phyloP scores from a whole-genome alignment of 2,329 filamentous ascomycete genomes.

The Sarocladiaceae sp. region DNA sequence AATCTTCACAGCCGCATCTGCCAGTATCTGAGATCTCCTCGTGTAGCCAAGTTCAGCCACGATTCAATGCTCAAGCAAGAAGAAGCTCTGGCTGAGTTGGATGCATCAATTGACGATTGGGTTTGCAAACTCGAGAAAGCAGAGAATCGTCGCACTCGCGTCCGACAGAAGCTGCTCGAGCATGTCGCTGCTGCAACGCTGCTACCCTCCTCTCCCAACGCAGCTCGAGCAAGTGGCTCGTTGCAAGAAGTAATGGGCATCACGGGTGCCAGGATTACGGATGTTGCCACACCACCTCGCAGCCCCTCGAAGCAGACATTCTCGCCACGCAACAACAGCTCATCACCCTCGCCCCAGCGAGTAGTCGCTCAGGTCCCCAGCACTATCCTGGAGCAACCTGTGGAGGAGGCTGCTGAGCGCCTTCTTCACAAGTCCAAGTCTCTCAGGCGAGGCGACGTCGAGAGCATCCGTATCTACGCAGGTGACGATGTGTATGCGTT shows the following conservation, averaged over 20 bases:
- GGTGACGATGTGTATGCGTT: constrained; percentile 61
- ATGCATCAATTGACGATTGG: constrained; percentile 75
- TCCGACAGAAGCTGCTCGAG: constrained; percentile 74
- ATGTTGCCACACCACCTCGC: constrained; percentile 51
- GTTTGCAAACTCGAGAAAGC: constrained; percentile 72
- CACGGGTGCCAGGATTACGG: constrained; percentile 27
- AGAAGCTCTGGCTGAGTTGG: constrained; percentile 70
- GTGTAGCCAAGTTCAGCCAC: constrained; percentile 64
- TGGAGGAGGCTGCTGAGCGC: constrained; percentile 33
- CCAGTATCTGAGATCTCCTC: constrained; percentile 66
- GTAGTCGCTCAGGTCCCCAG: constrained; percentile 49
- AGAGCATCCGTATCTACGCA: constrained; percentile 64
- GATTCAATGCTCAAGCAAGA: constrained; percentile 75
- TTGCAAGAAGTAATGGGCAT: constrained; percentile 36
- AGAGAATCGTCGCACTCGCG: constrained; percentile 67
- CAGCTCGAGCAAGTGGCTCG: constrained; percentile 29
- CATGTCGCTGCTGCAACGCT: constrained; percentile 69
- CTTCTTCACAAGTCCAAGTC: constrained; percentile 12
- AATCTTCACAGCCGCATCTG: constrained; percentile 73
- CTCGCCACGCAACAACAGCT: constrained; percentile 27
- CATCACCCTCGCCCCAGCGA: constrained; percentile 43
- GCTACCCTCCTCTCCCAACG: constrained; percentile 29
- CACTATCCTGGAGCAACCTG: constrained; percentile 46
- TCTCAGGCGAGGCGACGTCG: constrained; percentile 37
- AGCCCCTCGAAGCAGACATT: constrained; percentile 45